phyloP scores from a whole-genome alignment of 2,329 filamentous ascomycete genomes.

The Colletotrichum spaethianum region DNA sequence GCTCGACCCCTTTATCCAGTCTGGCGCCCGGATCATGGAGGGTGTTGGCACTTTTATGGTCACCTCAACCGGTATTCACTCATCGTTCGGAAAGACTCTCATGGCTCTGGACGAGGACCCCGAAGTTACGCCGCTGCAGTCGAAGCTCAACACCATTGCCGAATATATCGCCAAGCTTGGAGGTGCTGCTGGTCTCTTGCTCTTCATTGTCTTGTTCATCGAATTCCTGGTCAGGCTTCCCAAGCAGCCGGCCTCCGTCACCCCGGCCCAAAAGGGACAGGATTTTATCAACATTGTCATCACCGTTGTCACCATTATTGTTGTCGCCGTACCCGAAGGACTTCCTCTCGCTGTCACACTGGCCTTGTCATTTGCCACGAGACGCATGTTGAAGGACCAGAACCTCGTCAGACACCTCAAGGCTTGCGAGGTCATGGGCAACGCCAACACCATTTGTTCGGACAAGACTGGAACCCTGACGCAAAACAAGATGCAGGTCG shows the following conservation, averaged over 20 bases:
- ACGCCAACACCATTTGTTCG: conserved; percentile 79
- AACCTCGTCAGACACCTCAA: conserved; percentile 83
- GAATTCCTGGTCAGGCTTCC: conserved; percentile 82
- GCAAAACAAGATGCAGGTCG: conserved; percentile 79
- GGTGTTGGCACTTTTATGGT: conserved; percentile 82
- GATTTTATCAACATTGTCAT: conserved; percentile 83
- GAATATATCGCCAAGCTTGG: conserved; percentile 85
- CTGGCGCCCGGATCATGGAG: conserved; percentile 83
- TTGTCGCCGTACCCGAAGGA: conserved; percentile 84
- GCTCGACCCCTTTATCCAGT: conserved; percentile 88
- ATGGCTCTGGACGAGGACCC: conserved; percentile 81
- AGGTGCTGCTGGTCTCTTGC: conserved; percentile 81
- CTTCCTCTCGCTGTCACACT: conserved; percentile 84
- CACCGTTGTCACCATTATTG: conserved; percentile 83
- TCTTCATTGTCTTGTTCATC: conserved; percentile 90
- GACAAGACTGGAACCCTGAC: conserved; percentile 79
- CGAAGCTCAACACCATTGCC: conserved; percentile 81
- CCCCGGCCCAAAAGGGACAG: conserved; percentile 82
- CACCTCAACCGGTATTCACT: conserved; percentile 81
- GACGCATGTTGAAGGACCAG: conserved; percentile 82
- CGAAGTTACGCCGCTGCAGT: conserved; percentile 82
- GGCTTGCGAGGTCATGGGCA: conserved; percentile 87
- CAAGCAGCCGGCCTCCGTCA: conserved; percentile 60
- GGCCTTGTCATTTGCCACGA: conserved; percentile 82
- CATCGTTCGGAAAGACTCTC: conserved; percentile 82